phyloP scores from a whole-genome alignment of 768 basidiomycete species.

The Antrodiella citrinella region DNA sequence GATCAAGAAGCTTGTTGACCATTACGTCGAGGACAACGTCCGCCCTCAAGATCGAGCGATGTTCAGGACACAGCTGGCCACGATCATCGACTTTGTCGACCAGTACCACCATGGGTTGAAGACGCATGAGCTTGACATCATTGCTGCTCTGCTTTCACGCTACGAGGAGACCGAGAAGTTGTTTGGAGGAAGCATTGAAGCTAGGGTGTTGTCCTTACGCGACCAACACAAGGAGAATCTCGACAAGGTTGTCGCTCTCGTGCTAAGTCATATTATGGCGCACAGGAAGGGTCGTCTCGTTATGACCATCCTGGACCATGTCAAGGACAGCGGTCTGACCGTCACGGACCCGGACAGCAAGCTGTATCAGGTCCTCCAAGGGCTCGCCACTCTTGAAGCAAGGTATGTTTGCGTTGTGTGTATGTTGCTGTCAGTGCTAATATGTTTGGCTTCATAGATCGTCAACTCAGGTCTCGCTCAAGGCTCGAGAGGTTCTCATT shows the following conservation, averaged over 20 bases:
- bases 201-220: conserved; percentile 80
- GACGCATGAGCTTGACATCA: conserved; percentile 72
- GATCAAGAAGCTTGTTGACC: conserved; percentile 80
- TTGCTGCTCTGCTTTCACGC: conserved; percentile 67
- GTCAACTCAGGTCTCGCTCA: conserved; percentile 85
- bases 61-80: conserved; percentile 64
- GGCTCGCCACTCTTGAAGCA: conserved; percentile 80
- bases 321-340: conserved; percentile 73
- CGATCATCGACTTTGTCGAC: conserved; percentile 70
- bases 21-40: conserved; percentile 74
- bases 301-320: conserved; percentile 77
- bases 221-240: conserved; percentile 91
- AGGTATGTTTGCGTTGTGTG: conserved; percentile 42
- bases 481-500: conserved; percentile 96
- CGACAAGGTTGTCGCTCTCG: conserved; percentile 77
- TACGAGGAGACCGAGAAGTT: conserved; percentile 87
- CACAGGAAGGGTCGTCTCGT: conserved; percentile 88
- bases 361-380: conserved; percentile 70
- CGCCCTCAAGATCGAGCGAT: conserved; percentile 73
- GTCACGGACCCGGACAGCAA: conserved; percentile 68
- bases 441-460: conserved; percentile 38
- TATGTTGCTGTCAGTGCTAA: background rate
- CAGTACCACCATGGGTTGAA: conserved; percentile 78
- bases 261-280: conserved; percentile 94
- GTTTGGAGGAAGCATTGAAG: conserved; percentile 92